Percentiles rank a stretch among this genome's conserved stretches.
Conservation (phyloP, 768 basidiomycete species). For the Gelatoporia subvermispora region DNA sequence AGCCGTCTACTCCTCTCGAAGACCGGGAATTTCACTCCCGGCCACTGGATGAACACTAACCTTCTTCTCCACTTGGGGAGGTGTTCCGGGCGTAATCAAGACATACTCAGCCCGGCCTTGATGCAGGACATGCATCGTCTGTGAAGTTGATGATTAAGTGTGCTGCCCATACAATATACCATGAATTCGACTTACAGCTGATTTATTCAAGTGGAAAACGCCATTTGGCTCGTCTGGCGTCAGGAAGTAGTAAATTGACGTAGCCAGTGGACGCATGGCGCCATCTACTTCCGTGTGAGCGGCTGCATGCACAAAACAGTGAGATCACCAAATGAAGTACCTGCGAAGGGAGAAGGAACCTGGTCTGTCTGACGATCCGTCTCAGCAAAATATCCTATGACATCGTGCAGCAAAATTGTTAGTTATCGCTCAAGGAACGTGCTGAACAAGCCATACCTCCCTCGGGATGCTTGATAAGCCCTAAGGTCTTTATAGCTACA, state of each 20-base stretch:
- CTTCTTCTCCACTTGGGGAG: conserved; percentile 31
- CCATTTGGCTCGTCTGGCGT: conserved; percentile 36
- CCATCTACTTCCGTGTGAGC: conserved; percentile 13
- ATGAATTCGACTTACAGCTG: conserved; percentile 31
- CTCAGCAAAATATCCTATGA: conserved; percentile 31
- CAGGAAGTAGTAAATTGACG: conserved; percentile 47
- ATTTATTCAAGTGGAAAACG: conserved; percentile 45
- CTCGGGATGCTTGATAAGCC: conserved; percentile 25
- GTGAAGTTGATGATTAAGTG: not conserved
- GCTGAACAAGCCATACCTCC: conserved; percentile 17
- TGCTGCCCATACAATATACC: not conserved
- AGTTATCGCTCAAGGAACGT: not conserved
- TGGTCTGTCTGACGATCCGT: conserved; percentile 27
- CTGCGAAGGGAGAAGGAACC: conserved; percentile 30
- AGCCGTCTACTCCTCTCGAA: too few species aligned
- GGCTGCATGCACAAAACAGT: too few species aligned
- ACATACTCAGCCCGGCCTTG: conserved; percentile 49
- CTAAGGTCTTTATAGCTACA: conserved; percentile 22
- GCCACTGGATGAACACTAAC: conserved; percentile 12
- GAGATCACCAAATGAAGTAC: conserved; percentile 13
- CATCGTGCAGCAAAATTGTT: not conserved
- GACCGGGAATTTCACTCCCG: too few species aligned
- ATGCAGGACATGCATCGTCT: conserved; percentile 51
- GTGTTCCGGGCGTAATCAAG: conserved; percentile 33
- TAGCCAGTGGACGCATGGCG: conserved; percentile 31